Conservation (phyloP, 371 early-diverging fungal species). For the Chytridium lagenaria region DNA sequence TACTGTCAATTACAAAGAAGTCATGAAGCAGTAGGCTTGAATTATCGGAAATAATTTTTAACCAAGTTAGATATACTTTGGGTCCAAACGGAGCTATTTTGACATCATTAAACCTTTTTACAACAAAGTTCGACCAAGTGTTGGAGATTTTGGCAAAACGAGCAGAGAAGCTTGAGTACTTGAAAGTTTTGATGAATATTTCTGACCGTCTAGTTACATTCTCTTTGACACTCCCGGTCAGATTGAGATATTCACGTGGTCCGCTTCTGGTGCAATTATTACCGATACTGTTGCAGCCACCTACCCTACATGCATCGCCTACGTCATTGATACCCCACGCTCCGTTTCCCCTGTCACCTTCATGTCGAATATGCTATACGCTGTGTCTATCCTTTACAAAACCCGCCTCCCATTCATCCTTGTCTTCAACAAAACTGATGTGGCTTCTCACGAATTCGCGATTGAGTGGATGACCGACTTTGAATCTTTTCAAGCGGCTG, state of each 20-base stretch:
- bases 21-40: slow-evolving; percentile 94
- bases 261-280: slow-evolving; percentile 97
- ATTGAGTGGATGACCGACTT: slow-evolving; percentile 98
- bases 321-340: slow-evolving; percentile 97
- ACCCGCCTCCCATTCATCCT: slow-evolving; percentile 93
- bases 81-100: slow-evolving; percentile 99
- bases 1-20: slow-evolving; percentile 97
- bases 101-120: slow-evolving; percentile 96
- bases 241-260: slow-evolving; percentile 99
- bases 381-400: slow-evolving; percentile 94
- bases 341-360: slow-evolving; percentile 95
- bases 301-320: slow-evolving; percentile 93
- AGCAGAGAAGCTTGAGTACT: slow-evolving; percentile 70
- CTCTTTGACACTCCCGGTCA: slow-evolving; percentile 99
- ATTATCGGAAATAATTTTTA: not conserved
- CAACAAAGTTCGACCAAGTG: slow-evolving; percentile 96
- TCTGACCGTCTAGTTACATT: slow-evolving; percentile 64
- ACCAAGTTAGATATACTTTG: slow-evolving; percentile 80
- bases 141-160: slow-evolving; percentile 86
- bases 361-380: slow-evolving; percentile 99
- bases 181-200: slow-evolving; percentile 36
- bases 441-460: slow-evolving; percentile 85
- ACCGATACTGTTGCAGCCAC: slow-evolving; percentile 92
- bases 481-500: slow-evolving; percentile 90
- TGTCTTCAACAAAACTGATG: slow-evolving; percentile 98